Base-by-base conservation (phyloP, 441 rosid species). In the Euphorbia schlechtendalii region DNA sequence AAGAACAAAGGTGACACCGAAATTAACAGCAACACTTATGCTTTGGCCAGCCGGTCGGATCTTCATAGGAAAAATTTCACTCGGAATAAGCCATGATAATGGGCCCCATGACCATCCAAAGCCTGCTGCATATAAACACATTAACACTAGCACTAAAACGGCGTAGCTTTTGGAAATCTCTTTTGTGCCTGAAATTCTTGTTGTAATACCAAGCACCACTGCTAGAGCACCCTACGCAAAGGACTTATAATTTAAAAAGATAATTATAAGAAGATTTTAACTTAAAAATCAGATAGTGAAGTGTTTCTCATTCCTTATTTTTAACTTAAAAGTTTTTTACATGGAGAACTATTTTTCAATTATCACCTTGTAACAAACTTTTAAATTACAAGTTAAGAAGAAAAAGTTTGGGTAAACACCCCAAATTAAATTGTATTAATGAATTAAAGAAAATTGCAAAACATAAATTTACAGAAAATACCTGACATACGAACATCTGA, bases 81-180 rank as follows among this genome's bases (percentile, higher is more conserved):
- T 84, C 0, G 96, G 95, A 69, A 91, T 81, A 32, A 91, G 83
- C 92, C 95, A 87, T 53, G 77, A 69, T 3, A 91, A 64, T 22
- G 96, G 96, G 0, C 98, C 96, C 96, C 96, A 91, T 0, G 96
- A 89, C 95, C 95, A 91, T 4, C 92, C 96, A 61, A 89, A 91
- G 8, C 95, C 98, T 21, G 95, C 86, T 2, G 92, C 82, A 14
- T 87, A 85, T 24, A 86, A n/a, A 80, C 96, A 79, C 79, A 84
- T 81, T 17, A 87, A 71, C 17, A 76, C 77, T 4, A 89, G 76
- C 2, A 89, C 84, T 15, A 77, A 38, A 40, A 83, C 48, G 11
- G 86, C 84, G 38, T 77, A 53, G 56, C 80, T 83, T 68, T 70
- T 81, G 41, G 78, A 60, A 66, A 87, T 86, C 9, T 72, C 77